These are phyloP conservation scores for Suillus sp. DNA, from an alignment of 768 basidiomycete species.

Conservation along the genomic window DNA sequence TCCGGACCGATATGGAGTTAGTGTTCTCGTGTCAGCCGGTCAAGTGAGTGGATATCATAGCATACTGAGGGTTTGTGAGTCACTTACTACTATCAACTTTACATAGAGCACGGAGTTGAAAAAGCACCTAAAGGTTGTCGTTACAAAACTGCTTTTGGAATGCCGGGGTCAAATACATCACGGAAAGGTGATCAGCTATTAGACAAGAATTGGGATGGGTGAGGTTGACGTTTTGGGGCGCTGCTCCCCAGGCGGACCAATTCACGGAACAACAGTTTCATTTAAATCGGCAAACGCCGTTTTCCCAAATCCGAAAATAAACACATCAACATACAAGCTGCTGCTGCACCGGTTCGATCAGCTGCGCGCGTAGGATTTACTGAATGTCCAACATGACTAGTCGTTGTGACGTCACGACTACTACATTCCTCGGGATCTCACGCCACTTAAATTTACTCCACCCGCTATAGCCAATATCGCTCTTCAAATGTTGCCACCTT, in stretches of 20 bases:
- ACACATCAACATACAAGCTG: too few relatives aligned
- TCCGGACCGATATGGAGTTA: background rate
- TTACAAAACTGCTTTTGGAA: background rate
- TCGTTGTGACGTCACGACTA: background rate
- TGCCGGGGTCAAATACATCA: background rate
- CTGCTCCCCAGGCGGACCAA: background rate
- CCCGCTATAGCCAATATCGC: background rate
- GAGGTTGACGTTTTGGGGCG: background rate
- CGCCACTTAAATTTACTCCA: background rate
- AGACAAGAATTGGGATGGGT: background rate
- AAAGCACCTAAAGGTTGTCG: background rate
- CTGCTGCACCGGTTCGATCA: too few relatives aligned
- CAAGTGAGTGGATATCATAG: background rate
- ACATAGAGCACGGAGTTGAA: background rate
- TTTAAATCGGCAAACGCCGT: too few relatives aligned
- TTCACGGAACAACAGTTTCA: too few relatives aligned
- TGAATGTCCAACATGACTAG: background rate
- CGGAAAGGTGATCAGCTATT: background rate
- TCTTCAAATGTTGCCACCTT: background rate
- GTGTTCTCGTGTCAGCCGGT: background rate
- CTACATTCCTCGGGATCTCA: slow-evolving; percentile 3
- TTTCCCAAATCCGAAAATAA: too few relatives aligned
- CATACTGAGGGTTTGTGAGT: background rate
- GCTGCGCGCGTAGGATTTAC: too few relatives aligned
- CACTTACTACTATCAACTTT: background rate